phyloP scores from a whole-genome alignment of 192 early-diverging fungal genomes.

The Coemansia sp. region DNA sequence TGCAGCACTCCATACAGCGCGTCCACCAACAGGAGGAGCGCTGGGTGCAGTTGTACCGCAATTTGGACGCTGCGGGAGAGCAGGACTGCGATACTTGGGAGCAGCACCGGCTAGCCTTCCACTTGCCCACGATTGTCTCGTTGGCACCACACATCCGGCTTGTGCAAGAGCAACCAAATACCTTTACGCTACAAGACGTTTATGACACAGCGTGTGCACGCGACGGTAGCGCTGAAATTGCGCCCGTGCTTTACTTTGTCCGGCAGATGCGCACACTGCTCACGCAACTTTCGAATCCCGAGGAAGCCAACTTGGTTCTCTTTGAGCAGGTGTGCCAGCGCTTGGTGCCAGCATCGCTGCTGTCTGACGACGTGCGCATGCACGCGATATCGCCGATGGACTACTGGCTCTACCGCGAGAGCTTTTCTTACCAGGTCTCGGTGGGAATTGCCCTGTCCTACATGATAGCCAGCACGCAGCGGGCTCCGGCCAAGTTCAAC shows the following conservation, averaged over 20 bases:
- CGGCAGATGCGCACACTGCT: conserved; percentile 58
- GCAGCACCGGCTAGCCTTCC: conserved; percentile 72
- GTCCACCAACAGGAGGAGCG: conserved; percentile 92
- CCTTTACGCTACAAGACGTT: conserved; percentile 87
- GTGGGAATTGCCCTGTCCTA: conserved; percentile 89
- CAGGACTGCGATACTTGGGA: conserved; percentile 64
- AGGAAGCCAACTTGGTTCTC: conserved; percentile 79
- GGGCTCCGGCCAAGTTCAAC: conserved; percentile 83
- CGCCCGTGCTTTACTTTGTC: conserved; percentile 77
- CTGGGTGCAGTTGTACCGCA: conserved; percentile 91
- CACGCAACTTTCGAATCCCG: conserved; percentile 54
- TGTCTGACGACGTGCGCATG: conserved; percentile 77
- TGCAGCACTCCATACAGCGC: conserved; percentile 90
- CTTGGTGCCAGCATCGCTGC: conserved; percentile 81
- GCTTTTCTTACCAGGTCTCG: conserved; percentile 89
- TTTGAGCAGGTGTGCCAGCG: conserved; percentile 81
- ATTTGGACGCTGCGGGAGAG: conserved; percentile 85
- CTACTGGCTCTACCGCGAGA: conserved; percentile 92
- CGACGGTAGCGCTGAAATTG: conserved; percentile 78
- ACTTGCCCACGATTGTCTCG: conserved; percentile 91
- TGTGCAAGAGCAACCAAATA: conserved; percentile 87
- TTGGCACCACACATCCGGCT: conserved; percentile 89
- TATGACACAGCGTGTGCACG: conserved; percentile 84
- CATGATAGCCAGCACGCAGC: conserved; percentile 80
- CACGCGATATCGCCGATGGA: conserved; percentile 78